phyloP scores from a whole-genome alignment of 805 yeast genomes.

The Wickerhamomyces queroliae region DNA sequence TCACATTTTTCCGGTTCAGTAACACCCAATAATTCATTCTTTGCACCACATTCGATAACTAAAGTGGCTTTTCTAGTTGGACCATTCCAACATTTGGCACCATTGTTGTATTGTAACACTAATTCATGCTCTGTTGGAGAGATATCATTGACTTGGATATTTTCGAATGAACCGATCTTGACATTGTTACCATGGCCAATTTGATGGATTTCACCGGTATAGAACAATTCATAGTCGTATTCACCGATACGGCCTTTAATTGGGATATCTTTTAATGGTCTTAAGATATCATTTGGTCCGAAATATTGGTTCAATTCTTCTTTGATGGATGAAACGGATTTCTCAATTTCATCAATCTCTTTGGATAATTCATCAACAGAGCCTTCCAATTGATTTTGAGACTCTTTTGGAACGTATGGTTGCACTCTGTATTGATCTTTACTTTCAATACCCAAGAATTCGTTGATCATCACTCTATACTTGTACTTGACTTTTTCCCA shows the following conservation, averaged over 20 bases:
- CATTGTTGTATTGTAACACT: constrained; percentile 42
- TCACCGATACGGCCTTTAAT: constrained; percentile 53
- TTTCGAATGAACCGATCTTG: constrained; percentile 41
- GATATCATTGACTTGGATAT: constrained; percentile 22
- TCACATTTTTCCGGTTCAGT: constrained; percentile 88
- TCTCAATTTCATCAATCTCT: constrained; percentile 12
- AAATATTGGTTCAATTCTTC: constrained; percentile 24
- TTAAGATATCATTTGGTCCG: constrained; percentile 62
- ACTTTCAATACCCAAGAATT: constrained; percentile 16
- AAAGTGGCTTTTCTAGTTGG: constrained; percentile 72
- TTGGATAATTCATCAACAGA: constrained; percentile 10
- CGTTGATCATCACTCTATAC: constrained; percentile 10
- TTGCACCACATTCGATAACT: constrained; percentile 59
- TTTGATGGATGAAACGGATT: constrained; percentile 5
- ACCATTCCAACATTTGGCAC: constrained; percentile 93
- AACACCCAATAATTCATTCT: constrained; percentile 52
- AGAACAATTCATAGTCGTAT: constrained; percentile 61
- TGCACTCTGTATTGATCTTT: constrained; percentile 7
- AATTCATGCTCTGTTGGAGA: constrained; percentile 28
- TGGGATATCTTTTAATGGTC: constrained; percentile 49
- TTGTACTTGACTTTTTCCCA: constrained; percentile 7
- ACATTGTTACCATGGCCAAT: constrained; percentile 40
- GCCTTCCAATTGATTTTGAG: constrained; percentile 1
- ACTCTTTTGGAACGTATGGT: constrained; percentile 2
- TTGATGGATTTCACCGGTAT: constrained; percentile 53